Conservation (phyloP, 306 rosid genomes). For the Begonia peltatifolia region DNA sequence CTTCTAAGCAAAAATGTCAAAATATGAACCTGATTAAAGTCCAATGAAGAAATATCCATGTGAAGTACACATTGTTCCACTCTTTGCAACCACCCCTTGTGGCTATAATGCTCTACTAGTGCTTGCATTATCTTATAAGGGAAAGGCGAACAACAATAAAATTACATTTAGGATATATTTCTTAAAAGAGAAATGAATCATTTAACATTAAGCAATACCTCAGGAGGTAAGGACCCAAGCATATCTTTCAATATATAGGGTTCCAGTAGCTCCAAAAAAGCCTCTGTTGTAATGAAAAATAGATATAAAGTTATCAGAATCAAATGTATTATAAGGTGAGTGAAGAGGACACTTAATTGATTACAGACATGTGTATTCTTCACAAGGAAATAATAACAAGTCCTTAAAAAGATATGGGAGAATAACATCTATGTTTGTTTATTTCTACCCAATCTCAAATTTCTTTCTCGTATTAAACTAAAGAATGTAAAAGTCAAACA, state of each 20-base stretch:
- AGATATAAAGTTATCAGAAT: background rate
- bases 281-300: slow-evolving; percentile 25
- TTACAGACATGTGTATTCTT: background rate
- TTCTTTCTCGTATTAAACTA: too few species aligned
- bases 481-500: too few species aligned
- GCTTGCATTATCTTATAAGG: slow-evolving; percentile 85
- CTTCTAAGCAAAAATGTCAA: slow-evolving; percentile 3
- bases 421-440: too few species aligned
- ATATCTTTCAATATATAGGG: slow-evolving; percentile 89
- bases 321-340: slow-evolving; percentile 1
- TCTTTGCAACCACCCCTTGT: slow-evolving; percentile 80
- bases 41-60: slow-evolving; percentile 98
- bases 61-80: slow-evolving; percentile 98
- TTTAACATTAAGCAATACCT: slow-evolving; percentile 40
- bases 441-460: too few species aligned
- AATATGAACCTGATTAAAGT: slow-evolving; percentile 78
- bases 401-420: background rate
- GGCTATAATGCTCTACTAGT: slow-evolving; percentile 85
- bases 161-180: slow-evolving; percentile 6
- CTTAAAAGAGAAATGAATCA: slow-evolving; percentile 12
- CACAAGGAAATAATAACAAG: slow-evolving; percentile 5
- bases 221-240: slow-evolving; percentile 99
- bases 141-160: slow-evolving; percentile 1
- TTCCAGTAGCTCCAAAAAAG: slow-evolving; percentile 97
- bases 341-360: background rate